Evolutionary conservation across 2,329 filamentous ascomycete genomes (phyloP).

Genomic region (Capronia coronata): DNA sequence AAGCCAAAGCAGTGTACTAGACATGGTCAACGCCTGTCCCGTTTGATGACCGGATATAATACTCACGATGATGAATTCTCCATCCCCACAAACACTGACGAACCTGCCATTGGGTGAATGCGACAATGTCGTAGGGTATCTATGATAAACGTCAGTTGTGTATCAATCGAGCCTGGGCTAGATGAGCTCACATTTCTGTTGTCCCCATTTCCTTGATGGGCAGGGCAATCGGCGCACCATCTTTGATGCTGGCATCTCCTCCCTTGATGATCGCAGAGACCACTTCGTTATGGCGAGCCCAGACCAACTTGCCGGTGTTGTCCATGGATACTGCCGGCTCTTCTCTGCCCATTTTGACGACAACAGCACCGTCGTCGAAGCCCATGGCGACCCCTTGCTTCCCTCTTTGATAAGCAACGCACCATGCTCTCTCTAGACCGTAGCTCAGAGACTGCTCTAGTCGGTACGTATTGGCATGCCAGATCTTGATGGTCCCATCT

Average conservation of each 20-base stretch:
- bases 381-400: slow-evolving; percentile 92
- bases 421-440: slow-evolving; percentile 93
- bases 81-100: slow-evolving; percentile 85
- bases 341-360: slow-evolving; percentile 94
- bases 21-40: slow-evolving; percentile 1
- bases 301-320: slow-evolving; percentile 87
- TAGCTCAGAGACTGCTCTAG: slow-evolving; percentile 95
- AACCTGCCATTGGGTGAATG: slow-evolving; percentile 96
- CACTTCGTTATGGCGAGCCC: slow-evolving; percentile 91
- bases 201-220: slow-evolving; percentile 91
- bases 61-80: slow-evolving; percentile 80
- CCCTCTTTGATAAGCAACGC: slow-evolving; percentile 89
- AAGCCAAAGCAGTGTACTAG: slow-evolving; percentile 81
- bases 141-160: slow-evolving; percentile 3
- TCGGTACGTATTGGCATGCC: slow-evolving; percentile 96
- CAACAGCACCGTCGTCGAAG: slow-evolving; percentile 95
- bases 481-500: slow-evolving; percentile 95
- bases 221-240: slow-evolving; percentile 77
- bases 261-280: slow-evolving; percentile 93
- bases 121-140: slow-evolving; percentile 70
- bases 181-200: slow-evolving; percentile 66
- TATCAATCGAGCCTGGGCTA: slow-evolving; percentile 37
- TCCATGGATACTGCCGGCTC: slow-evolving; percentile 99
- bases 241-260: slow-evolving; percentile 74
- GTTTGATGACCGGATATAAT: neutral